Base-by-base conservation (phyloP, 768 basidiomycete species). In the Mycena metata region DNA sequence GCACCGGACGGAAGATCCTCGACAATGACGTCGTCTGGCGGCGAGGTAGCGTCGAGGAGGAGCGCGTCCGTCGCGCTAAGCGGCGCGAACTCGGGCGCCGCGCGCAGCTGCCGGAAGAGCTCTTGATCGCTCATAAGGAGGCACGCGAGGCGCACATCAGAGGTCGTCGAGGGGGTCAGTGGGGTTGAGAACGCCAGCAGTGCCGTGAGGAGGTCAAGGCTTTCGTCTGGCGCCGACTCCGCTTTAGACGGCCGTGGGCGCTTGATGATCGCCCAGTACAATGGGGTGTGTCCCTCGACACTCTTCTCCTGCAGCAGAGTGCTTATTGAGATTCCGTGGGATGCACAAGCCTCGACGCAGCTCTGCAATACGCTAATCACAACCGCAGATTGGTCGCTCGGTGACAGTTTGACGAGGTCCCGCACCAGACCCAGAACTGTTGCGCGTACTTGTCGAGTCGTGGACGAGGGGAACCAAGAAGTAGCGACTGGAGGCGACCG, bases 111-210 rank as follows among this genome's bases (percentile, higher is more conserved):
- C 68, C 89, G 88, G 77, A 91, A 91, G 3, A 91, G 79, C 3
- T 76, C 79, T 64, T 91, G 85, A 74, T 91, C 89, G 1, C 87
- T 88, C 7, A 83, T 87, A 30, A 88, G 78, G 36, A 93, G 79
- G 72, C 92, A 94, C 0, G 90, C 92, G 9, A 86, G 82, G 2
- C 90, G 86, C 24, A 92, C 81, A 36, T 94, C 93, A 4, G 84
- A 83, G 8, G 88, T 76, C 0, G 88, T 89, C 17, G 74, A 72
- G 33, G 74, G 75, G 0, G 72, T 79, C 11, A 86, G 73, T 0
- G 86, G 86, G 0, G 83, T 80, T 0, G 91, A 86, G 7, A 68
- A 59, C 21, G 58, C 55, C 55, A 69, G 64, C 10, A 72, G 65
- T 39, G 65, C 46, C 16, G 69, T 72, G 6, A 72, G 24, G 13